A percentile compares a stretch with the other conserved stretches of the same genome.
These are phyloP conservation scores for Lichina pygmaea DNA, from an alignment of 495 filamentous ascomycete species.

Conservation along the genomic window DNA sequence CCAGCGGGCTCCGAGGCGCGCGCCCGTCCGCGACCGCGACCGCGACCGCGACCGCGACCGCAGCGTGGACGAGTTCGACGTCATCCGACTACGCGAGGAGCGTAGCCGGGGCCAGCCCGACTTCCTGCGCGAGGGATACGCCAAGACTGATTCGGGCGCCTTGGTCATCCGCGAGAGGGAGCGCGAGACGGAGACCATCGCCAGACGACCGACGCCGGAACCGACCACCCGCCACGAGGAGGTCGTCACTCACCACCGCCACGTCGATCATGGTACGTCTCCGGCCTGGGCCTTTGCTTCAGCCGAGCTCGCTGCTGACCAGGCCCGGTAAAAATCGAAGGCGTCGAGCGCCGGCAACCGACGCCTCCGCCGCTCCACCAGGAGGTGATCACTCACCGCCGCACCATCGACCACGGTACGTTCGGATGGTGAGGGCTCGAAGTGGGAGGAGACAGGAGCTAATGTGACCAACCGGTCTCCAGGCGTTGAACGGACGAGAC, in stretches of 20 bases:
- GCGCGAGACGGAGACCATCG: not conserved
- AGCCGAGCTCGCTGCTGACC: too few relatives aligned
- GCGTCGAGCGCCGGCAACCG: not conserved
- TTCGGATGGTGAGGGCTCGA: too few relatives aligned
- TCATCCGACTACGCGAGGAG: constrained; percentile 12
- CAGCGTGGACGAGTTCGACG: constrained; percentile 8
- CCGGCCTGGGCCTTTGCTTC: too few relatives aligned
- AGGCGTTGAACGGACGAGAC: too few relatives aligned
- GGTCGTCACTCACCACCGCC: constrained; percentile 60
- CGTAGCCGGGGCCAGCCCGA: constrained; percentile 17
- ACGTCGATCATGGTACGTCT: constrained; percentile 44
- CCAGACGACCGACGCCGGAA: constrained; percentile 8
- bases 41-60: not conserved
- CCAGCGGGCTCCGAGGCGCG: not conserved
- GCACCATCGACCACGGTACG: constrained; percentile 52
- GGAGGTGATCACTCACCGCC: constrained; percentile 63
- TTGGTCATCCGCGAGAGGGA: constrained; percentile 17
- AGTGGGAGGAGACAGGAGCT: too few relatives aligned
- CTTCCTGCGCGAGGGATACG: constrained; percentile 27
- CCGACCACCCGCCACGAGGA: constrained; percentile 46
- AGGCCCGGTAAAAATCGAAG: too few relatives aligned
- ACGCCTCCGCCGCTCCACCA: constrained; percentile 28
- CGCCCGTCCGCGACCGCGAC: constrained; percentile 2
- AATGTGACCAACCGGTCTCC: too few relatives aligned
- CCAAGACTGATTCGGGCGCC: constrained; percentile 14